Conservation (phyloP, 2,329 filamentous ascomycete genomes). For the Trichoderma sp. region DNA sequence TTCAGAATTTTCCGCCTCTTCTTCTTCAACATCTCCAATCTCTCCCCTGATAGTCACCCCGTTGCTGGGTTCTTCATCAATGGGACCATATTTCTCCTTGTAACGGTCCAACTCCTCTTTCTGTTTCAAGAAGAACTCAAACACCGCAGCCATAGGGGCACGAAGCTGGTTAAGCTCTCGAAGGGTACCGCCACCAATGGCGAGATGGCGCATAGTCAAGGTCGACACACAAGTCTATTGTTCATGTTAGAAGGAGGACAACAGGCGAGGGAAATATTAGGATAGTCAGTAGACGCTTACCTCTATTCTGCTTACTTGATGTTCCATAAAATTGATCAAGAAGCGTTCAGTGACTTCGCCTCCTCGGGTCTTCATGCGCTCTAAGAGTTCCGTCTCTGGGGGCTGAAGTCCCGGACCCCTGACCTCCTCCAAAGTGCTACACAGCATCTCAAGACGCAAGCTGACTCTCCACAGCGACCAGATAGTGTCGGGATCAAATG, state of each 20-base stretch:
- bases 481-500: slow-evolving; percentile 78
- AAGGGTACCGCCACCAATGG: slow-evolving; percentile 65
- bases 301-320: slow-evolving; percentile 95
- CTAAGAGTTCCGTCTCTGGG: slow-evolving; percentile 81
- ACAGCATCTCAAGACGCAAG: slow-evolving; percentile 88
- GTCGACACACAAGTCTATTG: slow-evolving; percentile 76
- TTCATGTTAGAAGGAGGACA: not conserved
- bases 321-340: slow-evolving; percentile 85
- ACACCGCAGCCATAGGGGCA: slow-evolving; percentile 73
- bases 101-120: slow-evolving; percentile 65
- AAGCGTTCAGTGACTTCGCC: slow-evolving; percentile 89
- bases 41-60: slow-evolving; percentile 34
- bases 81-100: slow-evolving; percentile 53
- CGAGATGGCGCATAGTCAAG: slow-evolving; percentile 75
- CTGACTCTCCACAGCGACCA: slow-evolving; percentile 91
- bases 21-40: slow-evolving; percentile 28
- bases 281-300: slow-evolving; percentile 51
- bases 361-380: slow-evolving; percentile 64
- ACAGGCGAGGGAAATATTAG: not conserved
- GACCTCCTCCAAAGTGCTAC: slow-evolving; percentile 78
- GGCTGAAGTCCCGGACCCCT: slow-evolving; percentile 66
- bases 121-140: slow-evolving; percentile 62
- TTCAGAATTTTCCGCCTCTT: not conserved
- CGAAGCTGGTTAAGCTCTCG: slow-evolving; percentile 70
- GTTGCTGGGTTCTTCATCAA: slow-evolving; percentile 31